Evolutionary conservation across 345 rosid species (phyloP).

Genomic region (Lagerstroemia speciosa): DNA sequence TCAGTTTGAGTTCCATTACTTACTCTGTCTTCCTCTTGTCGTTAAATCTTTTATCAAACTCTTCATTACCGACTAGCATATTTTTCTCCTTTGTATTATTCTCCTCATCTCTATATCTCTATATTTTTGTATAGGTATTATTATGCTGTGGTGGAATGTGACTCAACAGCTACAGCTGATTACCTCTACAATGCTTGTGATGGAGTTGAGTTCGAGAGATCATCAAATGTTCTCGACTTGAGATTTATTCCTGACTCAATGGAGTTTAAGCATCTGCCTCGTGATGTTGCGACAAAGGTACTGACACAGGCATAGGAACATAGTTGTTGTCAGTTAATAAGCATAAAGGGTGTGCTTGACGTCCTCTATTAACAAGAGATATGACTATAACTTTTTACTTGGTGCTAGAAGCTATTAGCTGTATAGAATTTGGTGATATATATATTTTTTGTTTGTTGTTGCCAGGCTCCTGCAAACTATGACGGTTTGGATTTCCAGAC

Average conservation of each 20-base stretch:
- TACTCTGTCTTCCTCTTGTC: too few species aligned
- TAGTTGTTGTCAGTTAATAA: background rate
- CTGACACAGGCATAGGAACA: background rate
- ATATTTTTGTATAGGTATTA: constrained; percentile 44
- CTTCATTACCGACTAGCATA: background rate
- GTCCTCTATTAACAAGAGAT: background rate
- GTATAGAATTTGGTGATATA: background rate
- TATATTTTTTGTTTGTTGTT: constrained; percentile 9
- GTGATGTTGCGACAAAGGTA: constrained; percentile 86
- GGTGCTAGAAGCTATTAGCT: background rate
- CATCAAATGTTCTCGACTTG: constrained; percentile 85
- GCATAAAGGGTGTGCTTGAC: background rate
- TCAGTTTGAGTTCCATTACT: background rate
- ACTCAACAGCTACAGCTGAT: constrained; percentile 77
- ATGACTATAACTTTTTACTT: background rate
- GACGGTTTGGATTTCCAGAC: constrained; percentile 71
- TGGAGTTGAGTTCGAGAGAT: constrained; percentile 83
- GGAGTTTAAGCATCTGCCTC: constrained; percentile 85
- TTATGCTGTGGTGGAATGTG: constrained; percentile 79
- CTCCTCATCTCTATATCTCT: background rate
- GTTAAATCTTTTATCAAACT: background rate
- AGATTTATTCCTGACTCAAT: constrained; percentile 87
- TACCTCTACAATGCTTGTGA: constrained; percentile 71
- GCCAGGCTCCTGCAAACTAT: constrained; percentile 64
- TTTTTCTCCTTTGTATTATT: background rate